Evolutionary conservation across 2,329 filamentous ascomycete genomes (phyloP), one percentile per base, ranked within the genome.

Genomic region (Biscogniauxia mediterranea): DNA sequence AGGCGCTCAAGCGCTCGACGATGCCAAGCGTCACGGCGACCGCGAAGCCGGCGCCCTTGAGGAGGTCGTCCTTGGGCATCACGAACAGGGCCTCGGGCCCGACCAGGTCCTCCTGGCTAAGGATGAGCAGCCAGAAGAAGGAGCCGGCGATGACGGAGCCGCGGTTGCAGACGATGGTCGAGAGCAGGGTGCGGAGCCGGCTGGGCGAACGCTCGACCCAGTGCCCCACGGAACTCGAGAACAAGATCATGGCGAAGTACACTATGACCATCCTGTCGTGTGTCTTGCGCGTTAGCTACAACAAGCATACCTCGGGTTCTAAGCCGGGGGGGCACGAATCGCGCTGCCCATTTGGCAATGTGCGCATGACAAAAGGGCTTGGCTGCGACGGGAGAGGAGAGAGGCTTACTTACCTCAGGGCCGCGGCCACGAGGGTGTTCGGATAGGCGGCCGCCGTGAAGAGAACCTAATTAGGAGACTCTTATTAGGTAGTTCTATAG

Each of bases 381-480:
- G 50, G 3, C 50, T 25, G 50, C 19, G 15, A n/a, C 21, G 19
- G 1, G 8, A 13, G 28, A 32, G 28, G 28, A 1, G 28, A 28
- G 28, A 50, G 58, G 61, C 72, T 66, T 70, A 61, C 72, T 66
- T 70, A 75, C 76, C 77, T 73, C 55, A 78, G 68, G 26, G 77
- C 75, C 25, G 75, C 70, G 11, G 75, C 77, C 54, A 74, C 64
- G 20, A 80, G 70, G 52, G 78, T 82, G 70, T 74, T 75, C 52
- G 71, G 78, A 70, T 71, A 80, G 51, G 73, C 75, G 38, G 76
- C 79, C 5, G 86, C 82, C 0, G 85, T 83, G 53, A 89, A 79
- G 2, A 85, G 67, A 9, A 85, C 68, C 71, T 74, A 52, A 52
- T 6, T 78, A 0, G 80, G 2, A 63, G 60, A 25, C 38, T 5